A percentile compares a stretch with the other conserved stretches of the same genome.
Conservation (phyloP, 208 protist genomes). For the Porcisia hertigi region DNA sequence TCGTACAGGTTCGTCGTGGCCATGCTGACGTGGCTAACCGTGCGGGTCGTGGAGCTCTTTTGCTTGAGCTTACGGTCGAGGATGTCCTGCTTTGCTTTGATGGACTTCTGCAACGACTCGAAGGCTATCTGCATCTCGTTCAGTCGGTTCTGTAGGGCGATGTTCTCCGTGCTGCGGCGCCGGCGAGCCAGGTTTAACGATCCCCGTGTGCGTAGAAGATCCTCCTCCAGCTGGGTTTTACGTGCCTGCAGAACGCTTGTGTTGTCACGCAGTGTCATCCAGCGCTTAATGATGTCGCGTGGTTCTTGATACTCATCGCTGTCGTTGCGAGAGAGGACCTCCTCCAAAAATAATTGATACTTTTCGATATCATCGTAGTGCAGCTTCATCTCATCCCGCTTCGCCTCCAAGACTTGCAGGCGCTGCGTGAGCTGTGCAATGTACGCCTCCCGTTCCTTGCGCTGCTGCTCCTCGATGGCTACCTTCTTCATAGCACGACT, state of each 20-base stretch:
- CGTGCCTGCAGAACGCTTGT: conserved; percentile 89
- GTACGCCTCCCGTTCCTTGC: conserved; percentile 86
- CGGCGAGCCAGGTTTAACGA: conserved; percentile 78
- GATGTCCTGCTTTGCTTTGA: conserved; percentile 90
- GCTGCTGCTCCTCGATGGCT: conserved; percentile 76
- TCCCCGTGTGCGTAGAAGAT: conserved; percentile 88
- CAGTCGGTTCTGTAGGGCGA: conserved; percentile 88
- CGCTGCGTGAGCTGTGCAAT: conserved; percentile 65
- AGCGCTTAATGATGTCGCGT: conserved; percentile 89
- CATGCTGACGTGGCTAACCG: conserved; percentile 91
- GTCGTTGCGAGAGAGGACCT: conserved; percentile 89
- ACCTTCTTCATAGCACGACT: conserved; percentile 89
- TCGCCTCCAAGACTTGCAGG: conserved; percentile 54
- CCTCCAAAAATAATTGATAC: conserved; percentile 90
- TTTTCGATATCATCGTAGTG: conserved; percentile 71
- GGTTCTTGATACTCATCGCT: conserved; percentile 92
- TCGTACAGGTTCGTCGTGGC: conserved; percentile 90
- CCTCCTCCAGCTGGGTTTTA: conserved; percentile 91
- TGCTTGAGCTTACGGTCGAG: conserved; percentile 89
- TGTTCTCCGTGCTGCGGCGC: conserved; percentile 83
- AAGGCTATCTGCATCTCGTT: conserved; percentile 88
- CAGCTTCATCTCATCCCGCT: conserved; percentile 58
- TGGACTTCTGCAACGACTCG: conserved; percentile 82
- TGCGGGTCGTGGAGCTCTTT: conserved; percentile 85
- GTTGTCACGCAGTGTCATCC: conserved; percentile 92